phyloP scores from a whole-genome alignment of 1,284 basidiomycete species.

The Tausonia pullulans region DNA sequence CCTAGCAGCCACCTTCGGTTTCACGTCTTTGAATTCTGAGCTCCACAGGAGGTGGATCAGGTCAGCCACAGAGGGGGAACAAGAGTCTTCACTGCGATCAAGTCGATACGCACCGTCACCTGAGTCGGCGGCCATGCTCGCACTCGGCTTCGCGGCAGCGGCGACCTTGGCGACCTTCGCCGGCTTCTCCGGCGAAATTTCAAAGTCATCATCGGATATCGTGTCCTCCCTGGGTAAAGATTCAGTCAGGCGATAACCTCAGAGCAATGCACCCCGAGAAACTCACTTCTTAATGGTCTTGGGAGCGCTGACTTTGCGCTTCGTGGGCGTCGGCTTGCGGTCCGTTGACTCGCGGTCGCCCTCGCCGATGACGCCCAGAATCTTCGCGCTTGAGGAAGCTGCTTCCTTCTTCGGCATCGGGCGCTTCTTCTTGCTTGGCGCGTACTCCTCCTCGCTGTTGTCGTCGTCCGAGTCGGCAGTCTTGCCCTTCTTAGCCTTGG shows the following conservation, averaged over 20 bases:
- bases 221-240: conserved; percentile 31
- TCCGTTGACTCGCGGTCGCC: background rate
- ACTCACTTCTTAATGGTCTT: conserved; percentile 14
- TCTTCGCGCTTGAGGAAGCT: background rate
- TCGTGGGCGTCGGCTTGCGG: conserved; percentile 23
- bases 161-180: conserved; percentile 24
- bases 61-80: background rate
- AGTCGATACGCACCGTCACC: too few relatives aligned
- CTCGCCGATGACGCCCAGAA: background rate
- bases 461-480: conserved; percentile 31
- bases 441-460: background rate
- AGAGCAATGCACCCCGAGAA: conserved; percentile 3
- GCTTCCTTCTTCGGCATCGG: conserved; percentile 9
- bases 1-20: conserved; percentile 20
- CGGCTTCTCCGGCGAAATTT: conserved; percentile 21
- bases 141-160: background rate
- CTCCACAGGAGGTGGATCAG: background rate
- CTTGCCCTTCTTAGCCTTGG: conserved; percentile 43
- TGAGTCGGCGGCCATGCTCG: too few relatives aligned
- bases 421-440: conserved; percentile 16
- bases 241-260: background rate
- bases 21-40: conserved; percentile 32
- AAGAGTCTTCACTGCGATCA: too few relatives aligned
- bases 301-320: conserved; percentile 20
- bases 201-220: conserved; percentile 28